phyloP scores from a whole-genome alignment of 2,329 filamentous ascomycete species.

The Beauveria caledonica region DNA sequence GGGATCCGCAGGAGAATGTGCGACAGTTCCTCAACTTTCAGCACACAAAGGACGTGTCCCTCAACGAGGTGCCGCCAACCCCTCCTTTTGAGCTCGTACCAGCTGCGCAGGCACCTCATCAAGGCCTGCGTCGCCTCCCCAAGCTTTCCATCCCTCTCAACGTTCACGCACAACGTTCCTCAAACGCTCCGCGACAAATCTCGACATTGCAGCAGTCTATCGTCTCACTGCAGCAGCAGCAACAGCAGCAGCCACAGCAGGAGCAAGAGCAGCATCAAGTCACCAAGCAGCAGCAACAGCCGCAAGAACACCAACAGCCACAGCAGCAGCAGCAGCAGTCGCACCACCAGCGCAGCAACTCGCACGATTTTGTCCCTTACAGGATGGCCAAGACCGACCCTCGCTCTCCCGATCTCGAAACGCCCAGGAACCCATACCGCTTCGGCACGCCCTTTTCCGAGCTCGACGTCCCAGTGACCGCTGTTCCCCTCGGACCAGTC shows the following conservation, averaged over 20 bases:
- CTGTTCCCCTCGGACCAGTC: conserved; percentile 61
- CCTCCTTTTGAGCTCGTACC: conserved; percentile 60
- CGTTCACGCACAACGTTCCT: conserved; percentile 20
- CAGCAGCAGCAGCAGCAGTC: conserved; percentile 6
- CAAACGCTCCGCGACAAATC: conserved; percentile 19
- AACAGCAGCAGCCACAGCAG: conserved; percentile 9
- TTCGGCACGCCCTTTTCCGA: conserved; percentile 85
- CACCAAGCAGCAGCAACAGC: background rate
- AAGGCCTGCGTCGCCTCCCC: conserved; percentile 51
- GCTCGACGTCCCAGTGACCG: conserved; percentile 77
- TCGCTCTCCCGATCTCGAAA: conserved; percentile 47
- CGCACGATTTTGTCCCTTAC: conserved; percentile 37
- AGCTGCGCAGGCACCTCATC: conserved; percentile 32
- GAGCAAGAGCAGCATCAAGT: background rate
- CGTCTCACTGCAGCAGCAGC: conserved; percentile 15
- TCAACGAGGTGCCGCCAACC: conserved; percentile 55
- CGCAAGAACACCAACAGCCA: background rate
- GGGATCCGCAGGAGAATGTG: conserved; percentile 88
- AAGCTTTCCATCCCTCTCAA: conserved; percentile 51
- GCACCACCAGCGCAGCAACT: background rate
- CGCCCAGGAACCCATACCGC: conserved; percentile 56
- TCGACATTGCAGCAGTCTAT: conserved; percentile 19
- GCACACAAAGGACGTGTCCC: conserved; percentile 35
- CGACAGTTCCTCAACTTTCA: conserved; percentile 87
- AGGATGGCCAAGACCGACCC: conserved; percentile 44